These are phyloP conservation scores for Phytophthora capsici DNA, from an alignment of 352 stramenopile species.

Conservation along the genomic window DNA sequence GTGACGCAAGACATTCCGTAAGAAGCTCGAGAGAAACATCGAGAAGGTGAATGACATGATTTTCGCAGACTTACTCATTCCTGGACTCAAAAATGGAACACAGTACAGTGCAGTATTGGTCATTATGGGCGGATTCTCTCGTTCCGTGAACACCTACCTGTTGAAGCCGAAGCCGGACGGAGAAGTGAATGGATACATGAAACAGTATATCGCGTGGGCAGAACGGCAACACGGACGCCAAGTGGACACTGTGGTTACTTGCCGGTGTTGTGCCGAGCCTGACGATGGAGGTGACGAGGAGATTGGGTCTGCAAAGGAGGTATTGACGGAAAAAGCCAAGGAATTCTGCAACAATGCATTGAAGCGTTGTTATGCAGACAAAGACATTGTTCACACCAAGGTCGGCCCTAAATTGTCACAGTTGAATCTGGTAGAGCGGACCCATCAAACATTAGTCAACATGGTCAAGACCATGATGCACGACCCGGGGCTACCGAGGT, in stretches of 20 bases:
- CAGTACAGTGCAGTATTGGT: no score
- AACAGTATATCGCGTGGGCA: no score
- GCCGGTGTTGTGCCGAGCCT: no score
- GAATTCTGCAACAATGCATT: conserved; percentile 19
- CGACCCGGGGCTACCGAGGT: conserved; percentile 9
- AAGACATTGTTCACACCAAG: conserved; percentile 5
- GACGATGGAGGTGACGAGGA: background rate
- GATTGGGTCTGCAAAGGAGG: background rate
- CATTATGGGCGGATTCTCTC: no score
- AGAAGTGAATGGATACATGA: no score
- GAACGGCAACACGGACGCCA: no score
- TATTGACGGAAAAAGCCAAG: conserved; percentile 15
- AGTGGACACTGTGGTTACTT: no score
- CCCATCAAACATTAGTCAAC: conserved; percentile 6
- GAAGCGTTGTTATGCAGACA: background rate
- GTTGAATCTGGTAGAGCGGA: conserved; percentile 13
- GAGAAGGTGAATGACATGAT: no score
- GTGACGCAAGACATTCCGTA: conserved; percentile 16
- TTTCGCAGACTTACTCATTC: no score
- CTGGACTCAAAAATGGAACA: no score
- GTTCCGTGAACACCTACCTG: no score
- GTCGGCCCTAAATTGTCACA: conserved; percentile 7
- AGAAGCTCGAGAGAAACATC: background rate
- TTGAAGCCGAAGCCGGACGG: no score
- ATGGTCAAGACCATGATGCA: conserved; percentile 26